These are phyloP conservation scores for Phragmites australis DNA, from an alignment of 176 grass and related monocot genomes.

Conservation along the genomic window DNA sequence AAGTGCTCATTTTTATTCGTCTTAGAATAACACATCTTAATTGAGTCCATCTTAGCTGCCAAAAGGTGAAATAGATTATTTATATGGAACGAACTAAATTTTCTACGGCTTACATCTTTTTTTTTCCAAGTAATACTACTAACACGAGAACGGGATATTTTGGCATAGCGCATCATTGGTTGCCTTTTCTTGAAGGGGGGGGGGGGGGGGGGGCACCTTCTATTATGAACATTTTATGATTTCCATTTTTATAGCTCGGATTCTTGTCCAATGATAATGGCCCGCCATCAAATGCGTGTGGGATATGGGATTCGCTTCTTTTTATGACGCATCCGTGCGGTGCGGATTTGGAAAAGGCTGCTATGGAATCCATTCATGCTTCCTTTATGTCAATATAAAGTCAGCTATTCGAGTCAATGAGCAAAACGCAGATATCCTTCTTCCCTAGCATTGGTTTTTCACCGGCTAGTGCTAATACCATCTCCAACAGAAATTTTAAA, in stretches of 20 bases:
- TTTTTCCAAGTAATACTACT: too few relatives aligned
- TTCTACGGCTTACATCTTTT: neutral
- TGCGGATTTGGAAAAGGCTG: conserved; percentile 32
- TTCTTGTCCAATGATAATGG: conserved; percentile 16
- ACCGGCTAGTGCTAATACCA: too few relatives aligned
- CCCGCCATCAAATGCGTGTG: conserved; percentile 14
- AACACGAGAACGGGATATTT: neutral
- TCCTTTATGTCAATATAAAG: conserved; percentile 6
- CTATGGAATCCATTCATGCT: neutral
- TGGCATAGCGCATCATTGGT: neutral
- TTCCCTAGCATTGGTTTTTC: neutral
- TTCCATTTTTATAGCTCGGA: conserved; percentile 1
- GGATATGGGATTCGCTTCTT: conserved; percentile 9
- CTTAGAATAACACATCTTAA: too few relatives aligned
- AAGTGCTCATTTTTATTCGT: too few relatives aligned
- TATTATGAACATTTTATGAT: neutral
- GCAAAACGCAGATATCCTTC: neutral
- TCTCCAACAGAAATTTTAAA: too few relatives aligned
- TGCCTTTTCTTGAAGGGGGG: neutral
- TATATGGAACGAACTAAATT: neutral
- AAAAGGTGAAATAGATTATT: neutral
- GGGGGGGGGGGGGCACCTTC: too few relatives aligned
- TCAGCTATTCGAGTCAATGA: conserved; percentile 5
- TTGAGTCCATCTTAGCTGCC: conserved; percentile 8
- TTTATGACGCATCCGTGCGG: conserved; percentile 39